These are phyloP conservation scores for Brassica hybrid DNA, from an alignment of 441 rosid genomes.

Conservation along the genomic window DNA sequence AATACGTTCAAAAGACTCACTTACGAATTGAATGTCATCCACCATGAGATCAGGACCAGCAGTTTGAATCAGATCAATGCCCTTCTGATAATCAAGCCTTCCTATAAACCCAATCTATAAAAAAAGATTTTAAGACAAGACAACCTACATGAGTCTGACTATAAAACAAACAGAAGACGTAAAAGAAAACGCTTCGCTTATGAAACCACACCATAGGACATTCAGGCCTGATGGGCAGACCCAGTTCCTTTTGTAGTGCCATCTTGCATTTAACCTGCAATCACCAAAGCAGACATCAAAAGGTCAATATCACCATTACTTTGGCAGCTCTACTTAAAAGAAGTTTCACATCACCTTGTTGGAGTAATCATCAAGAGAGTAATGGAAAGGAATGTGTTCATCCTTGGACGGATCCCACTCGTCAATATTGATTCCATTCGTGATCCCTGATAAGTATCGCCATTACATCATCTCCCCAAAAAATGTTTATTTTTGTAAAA, in stretches of 20 bases:
- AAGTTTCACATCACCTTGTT: conserved; percentile 65
- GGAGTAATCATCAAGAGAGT: conserved; percentile 69
- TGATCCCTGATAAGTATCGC: conserved; percentile 60
- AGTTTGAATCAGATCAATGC: conserved; percentile 78
- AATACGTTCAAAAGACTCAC: conserved; percentile 46
- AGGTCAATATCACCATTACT: conserved; percentile 6
- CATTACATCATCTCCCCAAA: not conserved
- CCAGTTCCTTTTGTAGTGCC: conserved; percentile 89
- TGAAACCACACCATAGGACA: conserved; percentile 72
- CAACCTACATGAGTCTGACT: not conserved
- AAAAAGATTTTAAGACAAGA: not conserved
- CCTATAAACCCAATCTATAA: conserved; percentile 93
- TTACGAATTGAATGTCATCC: conserved; percentile 91
- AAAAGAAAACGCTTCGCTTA: not conserved
- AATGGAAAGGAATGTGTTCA: conserved; percentile 65
- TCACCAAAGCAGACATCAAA: too few species aligned
- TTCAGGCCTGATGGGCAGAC: conserved; percentile 80
- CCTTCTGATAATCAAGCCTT: conserved; percentile 95
- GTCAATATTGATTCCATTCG: conserved; percentile 80
- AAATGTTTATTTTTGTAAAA: conserved; percentile 19
- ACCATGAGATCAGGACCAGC: conserved; percentile 79
- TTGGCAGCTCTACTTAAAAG: not conserved
- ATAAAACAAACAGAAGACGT: too few species aligned
- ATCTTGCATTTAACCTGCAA: conserved; percentile 78
- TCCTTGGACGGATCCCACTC: conserved; percentile 93